Conservation (phyloP, 2,329 filamentous ascomycete genomes). For the Colletotrichum acutatum region DNA sequence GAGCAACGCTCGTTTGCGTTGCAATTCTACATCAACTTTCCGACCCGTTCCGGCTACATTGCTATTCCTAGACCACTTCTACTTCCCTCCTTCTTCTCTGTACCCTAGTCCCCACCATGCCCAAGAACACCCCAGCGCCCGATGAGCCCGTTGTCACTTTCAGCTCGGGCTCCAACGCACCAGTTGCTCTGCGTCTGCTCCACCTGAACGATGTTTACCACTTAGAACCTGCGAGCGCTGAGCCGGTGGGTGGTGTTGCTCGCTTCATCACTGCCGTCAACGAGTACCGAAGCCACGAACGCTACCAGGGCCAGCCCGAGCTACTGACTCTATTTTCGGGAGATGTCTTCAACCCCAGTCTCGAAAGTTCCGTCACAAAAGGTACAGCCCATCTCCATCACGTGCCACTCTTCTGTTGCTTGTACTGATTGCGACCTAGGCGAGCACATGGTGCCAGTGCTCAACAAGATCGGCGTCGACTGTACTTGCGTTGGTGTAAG, state of each 20-base stretch:
- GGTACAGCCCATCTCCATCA: constrained; percentile 54
- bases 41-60: background rate
- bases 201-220: constrained; percentile 98
- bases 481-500: constrained; percentile 85
- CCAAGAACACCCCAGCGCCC: constrained; percentile 29
- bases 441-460: constrained; percentile 86
- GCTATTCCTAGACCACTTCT: constrained; percentile 15
- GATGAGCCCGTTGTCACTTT: constrained; percentile 42
- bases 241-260: constrained; percentile 84
- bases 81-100: background rate
- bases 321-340: constrained; percentile 88
- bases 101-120: constrained; percentile 19
- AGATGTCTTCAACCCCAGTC: constrained; percentile 90
- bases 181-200: constrained; percentile 80
- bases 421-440: constrained; percentile 51
- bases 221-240: constrained; percentile 78
- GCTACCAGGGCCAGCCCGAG: constrained; percentile 71
- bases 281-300: constrained; percentile 74
- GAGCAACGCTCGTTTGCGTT: background rate
- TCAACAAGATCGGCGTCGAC: constrained; percentile 82
- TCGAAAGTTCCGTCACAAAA: constrained; percentile 91
- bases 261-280: constrained; percentile 84
- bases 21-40: background rate
- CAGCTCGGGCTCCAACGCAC: constrained; percentile 42
- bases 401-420: background rate